These are phyloP conservation scores for Heliosperma pusillum DNA, from an alignment of 148 eudicot genomes.

Conservation along the genomic window DNA sequence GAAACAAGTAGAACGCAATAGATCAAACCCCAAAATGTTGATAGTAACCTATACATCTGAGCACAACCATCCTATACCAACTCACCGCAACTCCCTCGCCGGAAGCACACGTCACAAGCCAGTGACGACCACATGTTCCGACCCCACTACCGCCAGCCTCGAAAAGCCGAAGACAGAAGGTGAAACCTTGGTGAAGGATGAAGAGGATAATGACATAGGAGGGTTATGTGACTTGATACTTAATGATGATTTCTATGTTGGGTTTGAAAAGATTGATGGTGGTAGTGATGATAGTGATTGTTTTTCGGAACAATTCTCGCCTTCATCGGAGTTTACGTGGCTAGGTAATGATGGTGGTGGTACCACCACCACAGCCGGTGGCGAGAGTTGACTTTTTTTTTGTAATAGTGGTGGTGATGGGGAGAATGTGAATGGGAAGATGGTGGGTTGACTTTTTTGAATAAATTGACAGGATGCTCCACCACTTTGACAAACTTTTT, in stretches of 20 bases:
- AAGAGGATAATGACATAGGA: constrained; percentile 37
- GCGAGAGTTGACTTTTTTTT: constrained; percentile 40
- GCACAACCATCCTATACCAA: constrained; percentile 83
- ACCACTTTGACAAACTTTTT: constrained; percentile 22
- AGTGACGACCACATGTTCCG: constrained; percentile 21
- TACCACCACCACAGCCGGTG: constrained; percentile 45
- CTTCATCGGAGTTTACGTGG: constrained; percentile 40
- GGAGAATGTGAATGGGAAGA: too few species aligned
- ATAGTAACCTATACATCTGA: constrained; percentile 84
- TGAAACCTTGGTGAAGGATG: constrained; percentile 34
- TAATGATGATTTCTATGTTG: constrained; percentile 70
- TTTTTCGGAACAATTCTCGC: constrained; percentile 33
- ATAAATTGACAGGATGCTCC: constrained; percentile 17
- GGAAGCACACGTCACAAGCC: constrained; percentile 75
- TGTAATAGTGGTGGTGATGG: background rate
- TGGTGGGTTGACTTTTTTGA: constrained; percentile 26
- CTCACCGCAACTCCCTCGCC: constrained; percentile 80
- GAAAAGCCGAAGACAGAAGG: constrained; percentile 34
- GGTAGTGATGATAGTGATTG: constrained; percentile 40
- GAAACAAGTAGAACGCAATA: constrained; percentile 78
- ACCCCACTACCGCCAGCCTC: constrained; percentile 26
- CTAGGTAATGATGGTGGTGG: constrained; percentile 15
- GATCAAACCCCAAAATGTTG: constrained; percentile 81
- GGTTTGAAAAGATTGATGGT: constrained; percentile 58
- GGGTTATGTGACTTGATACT: constrained; percentile 41